Conservation (phyloP, 768 basidiomycete species). For the Hericium erinaceus region DNA sequence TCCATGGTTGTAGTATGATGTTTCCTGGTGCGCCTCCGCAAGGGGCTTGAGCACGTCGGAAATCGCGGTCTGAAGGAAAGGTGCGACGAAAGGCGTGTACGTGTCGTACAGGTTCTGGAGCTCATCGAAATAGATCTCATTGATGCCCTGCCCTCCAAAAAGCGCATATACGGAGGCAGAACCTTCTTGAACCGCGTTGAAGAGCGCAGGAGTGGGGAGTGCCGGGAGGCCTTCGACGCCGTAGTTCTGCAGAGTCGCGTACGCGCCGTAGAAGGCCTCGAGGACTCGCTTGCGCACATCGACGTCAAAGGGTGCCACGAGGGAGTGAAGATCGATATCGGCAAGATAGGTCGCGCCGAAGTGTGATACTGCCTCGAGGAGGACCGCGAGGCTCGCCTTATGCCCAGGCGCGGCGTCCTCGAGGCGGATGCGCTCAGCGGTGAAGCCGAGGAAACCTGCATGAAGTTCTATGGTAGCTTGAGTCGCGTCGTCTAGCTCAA, state of each 20-base stretch:
- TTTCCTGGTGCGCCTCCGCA: conserved; percentile 46
- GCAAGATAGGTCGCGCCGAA: conserved; percentile 72
- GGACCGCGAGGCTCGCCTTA: conserved; percentile 48
- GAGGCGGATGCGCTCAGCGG: conserved; percentile 52
- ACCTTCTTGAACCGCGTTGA: conserved; percentile 50
- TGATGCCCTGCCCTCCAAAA: conserved; percentile 96
- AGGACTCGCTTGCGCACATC: conserved; percentile 73
- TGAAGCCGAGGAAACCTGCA: conserved; percentile 75
- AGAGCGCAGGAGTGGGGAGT: conserved; percentile 56
- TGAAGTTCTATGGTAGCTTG: conserved; percentile 72
- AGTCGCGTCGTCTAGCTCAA: conserved; percentile 40
- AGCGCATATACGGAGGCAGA: conserved; percentile 80
- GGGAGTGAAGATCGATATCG: conserved; percentile 70
- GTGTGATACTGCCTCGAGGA: conserved; percentile 64
- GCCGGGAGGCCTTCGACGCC: conserved; percentile 46
- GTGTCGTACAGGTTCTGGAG: conserved; percentile 85
- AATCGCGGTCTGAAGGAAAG: conserved; percentile 60
- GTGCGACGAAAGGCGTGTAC: conserved; percentile 77
- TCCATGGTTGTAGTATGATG: conserved; percentile 68
- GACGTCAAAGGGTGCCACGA: conserved; percentile 64
- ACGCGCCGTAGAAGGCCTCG: conserved; percentile 68
- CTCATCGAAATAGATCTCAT: conserved; percentile 97
- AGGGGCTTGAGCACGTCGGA: conserved; percentile 64
- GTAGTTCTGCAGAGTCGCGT: conserved; percentile 56
- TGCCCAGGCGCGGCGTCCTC: conserved; percentile 33